phyloP scores from a whole-genome alignment of 805 yeast genomes.

The Kazachstania taianensis region DNA sequence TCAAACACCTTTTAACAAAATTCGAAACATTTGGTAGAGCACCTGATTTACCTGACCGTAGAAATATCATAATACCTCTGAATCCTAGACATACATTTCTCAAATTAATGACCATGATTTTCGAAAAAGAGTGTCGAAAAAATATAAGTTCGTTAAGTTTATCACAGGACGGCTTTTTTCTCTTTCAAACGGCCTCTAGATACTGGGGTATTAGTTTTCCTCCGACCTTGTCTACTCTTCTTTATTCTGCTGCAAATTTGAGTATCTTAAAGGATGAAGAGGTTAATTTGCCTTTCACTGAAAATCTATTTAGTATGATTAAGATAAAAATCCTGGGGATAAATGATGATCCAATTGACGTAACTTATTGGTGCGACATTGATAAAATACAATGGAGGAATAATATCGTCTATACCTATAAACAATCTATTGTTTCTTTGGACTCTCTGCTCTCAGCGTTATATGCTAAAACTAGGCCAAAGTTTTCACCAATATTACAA shows the following conservation, averaged over 20 bases:
- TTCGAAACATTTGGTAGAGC: constrained; percentile 6
- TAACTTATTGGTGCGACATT: constrained; percentile 31
- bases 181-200: constrained; percentile 37
- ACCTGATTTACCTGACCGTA: not conserved
- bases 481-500: constrained; percentile 42
- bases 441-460: constrained; percentile 34
- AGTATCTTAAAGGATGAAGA: constrained; percentile 27
- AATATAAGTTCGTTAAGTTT: constrained; percentile 14
- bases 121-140: constrained; percentile 30
- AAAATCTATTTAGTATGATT: constrained; percentile 29
- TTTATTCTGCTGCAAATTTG: constrained; percentile 41
- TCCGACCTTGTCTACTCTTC: constrained; percentile 38
- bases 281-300: constrained; percentile 24
- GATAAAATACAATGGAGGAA: constrained; percentile 45
- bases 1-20: constrained; percentile 24
- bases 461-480: constrained; percentile 41
- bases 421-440: constrained; percentile 37
- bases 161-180: constrained; percentile 35
- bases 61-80: constrained; percentile 30
- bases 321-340: constrained; percentile 14
- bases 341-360: constrained; percentile 17
- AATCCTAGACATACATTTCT: constrained; percentile 34
- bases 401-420: constrained; percentile 37
- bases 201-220: constrained; percentile 49
- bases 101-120: constrained; percentile 33